Conservation (phyloP, 139 green algal genomes). For the Spirogloea muscicola region DNA sequence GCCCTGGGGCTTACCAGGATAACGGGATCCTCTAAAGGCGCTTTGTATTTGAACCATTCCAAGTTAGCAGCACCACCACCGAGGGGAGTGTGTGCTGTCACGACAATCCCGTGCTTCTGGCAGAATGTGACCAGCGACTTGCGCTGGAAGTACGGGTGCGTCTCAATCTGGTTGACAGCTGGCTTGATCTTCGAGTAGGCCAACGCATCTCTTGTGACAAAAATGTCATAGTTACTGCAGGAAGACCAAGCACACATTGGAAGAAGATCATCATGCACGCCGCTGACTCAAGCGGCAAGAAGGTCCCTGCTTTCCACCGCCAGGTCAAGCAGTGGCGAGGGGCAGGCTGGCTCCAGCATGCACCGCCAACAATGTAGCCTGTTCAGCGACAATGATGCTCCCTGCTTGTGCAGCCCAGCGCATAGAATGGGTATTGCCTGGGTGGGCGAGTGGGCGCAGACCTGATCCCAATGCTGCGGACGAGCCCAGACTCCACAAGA, state of each 20-base stretch:
- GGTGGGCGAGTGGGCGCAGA: too few species aligned
- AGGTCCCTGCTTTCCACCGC: too few species aligned
- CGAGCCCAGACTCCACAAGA: slow-evolving; percentile 42
- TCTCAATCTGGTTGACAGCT: slow-evolving; percentile 75
- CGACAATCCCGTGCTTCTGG: slow-evolving; percentile 61
- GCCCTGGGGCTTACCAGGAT: slow-evolving; percentile 33
- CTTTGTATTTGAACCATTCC: slow-evolving; percentile 26
- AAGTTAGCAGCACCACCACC: slow-evolving; percentile 50
- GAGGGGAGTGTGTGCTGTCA: slow-evolving; percentile 87
- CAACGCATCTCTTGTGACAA: slow-evolving; percentile 18
- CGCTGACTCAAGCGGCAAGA: too few species aligned
- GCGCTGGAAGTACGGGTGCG: slow-evolving; percentile 87
- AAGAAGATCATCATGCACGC: too few species aligned
- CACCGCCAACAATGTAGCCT: too few species aligned
- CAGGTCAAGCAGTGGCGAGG: too few species aligned
- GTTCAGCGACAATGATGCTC: too few species aligned
- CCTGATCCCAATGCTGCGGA: slow-evolving; percentile 49
- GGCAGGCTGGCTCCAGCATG: too few species aligned
- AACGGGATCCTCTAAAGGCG: slow-evolving; percentile 20
- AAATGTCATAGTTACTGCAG: slow-evolving; percentile 39
- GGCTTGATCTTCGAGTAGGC: slow-evolving; percentile 27
- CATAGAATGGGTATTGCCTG: too few species aligned
- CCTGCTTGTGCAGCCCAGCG: too few species aligned
- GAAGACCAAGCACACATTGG: too few species aligned
- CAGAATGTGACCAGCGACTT: slow-evolving; percentile 65